Evolutionary conservation across 116 monocot species (phyloP).

Genomic region (Trichopus zeylanicus): DNA sequence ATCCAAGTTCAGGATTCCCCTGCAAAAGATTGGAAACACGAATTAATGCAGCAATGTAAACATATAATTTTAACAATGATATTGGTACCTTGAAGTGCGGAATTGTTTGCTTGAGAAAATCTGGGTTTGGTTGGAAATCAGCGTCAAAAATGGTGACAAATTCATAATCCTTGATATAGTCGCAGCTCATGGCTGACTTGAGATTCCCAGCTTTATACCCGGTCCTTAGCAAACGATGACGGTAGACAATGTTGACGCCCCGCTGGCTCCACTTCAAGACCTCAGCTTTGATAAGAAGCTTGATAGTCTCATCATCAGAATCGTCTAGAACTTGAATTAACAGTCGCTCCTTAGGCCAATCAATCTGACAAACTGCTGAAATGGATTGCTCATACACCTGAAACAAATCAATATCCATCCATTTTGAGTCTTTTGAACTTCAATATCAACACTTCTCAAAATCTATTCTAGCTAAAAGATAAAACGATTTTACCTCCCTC

Average conservation of each 20-base stretch:
- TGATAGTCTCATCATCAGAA: constrained; percentile 41
- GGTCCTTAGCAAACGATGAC: constrained; percentile 47
- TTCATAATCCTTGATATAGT: constrained; percentile 69
- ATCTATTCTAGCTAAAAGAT: too few relatives aligned
- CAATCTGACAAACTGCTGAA: constrained; percentile 53
- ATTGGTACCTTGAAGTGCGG: constrained; percentile 62
- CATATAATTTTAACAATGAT: too few relatives aligned
- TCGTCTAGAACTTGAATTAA: constrained; percentile 77
- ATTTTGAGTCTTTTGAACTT: too few relatives aligned
- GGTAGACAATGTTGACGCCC: constrained; percentile 62
- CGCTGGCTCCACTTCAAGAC: constrained; percentile 53
- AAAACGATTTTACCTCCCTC: constrained; percentile 39
- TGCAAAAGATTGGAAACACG: constrained; percentile 6
- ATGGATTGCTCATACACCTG: constrained; percentile 85
- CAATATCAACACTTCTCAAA: too few relatives aligned
- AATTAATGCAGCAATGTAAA: neutral
- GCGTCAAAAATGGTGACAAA: constrained; percentile 86
- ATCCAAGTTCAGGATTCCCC: constrained; percentile 58
- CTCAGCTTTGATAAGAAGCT: constrained; percentile 44
- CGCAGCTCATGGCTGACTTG: constrained; percentile 75
- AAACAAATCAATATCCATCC: neutral
- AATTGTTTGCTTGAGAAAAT: constrained; percentile 66
- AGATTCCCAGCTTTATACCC: constrained; percentile 84
- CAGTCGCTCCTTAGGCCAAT: constrained; percentile 61
- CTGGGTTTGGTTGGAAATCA: constrained; percentile 66